These are phyloP conservation scores for Diaporthe citriasiana DNA, from an alignment of 2,329 filamentous ascomycete genomes.

Conservation along the genomic window DNA sequence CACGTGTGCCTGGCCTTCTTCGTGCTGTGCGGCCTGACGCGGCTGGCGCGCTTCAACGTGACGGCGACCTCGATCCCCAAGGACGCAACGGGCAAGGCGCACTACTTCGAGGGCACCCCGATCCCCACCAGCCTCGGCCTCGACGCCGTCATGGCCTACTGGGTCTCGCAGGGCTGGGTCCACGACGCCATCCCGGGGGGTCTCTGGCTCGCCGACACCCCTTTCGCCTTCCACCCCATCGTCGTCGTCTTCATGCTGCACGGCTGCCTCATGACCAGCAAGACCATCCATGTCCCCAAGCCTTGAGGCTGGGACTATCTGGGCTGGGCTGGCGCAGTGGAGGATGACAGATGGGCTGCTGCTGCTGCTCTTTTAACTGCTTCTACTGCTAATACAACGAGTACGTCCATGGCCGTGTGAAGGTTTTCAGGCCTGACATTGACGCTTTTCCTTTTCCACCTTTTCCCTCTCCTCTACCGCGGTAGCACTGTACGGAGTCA, in stretches of 20 bases:
- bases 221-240: constrained; percentile 87
- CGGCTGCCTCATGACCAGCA: constrained; percentile 95
- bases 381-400: neutral
- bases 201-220: constrained; percentile 73
- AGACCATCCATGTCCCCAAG: constrained; percentile 95
- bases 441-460: neutral
- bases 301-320: constrained; percentile 59
- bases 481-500: constrained; percentile 17
- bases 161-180: constrained; percentile 85
- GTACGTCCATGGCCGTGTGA: neutral
- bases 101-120: constrained; percentile 97
- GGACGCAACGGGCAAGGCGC: constrained; percentile 89
- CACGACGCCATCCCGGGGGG: constrained; percentile 85
- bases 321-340: neutral
- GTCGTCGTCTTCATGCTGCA: constrained; percentile 87
- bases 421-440: constrained; percentile 7
- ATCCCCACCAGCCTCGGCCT: constrained; percentile 91
- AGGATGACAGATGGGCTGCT: neutral
- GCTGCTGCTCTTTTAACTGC: neutral
- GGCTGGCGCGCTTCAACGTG: constrained; percentile 97
- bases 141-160: constrained; percentile 89
- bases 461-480: neutral
- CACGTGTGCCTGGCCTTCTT: constrained; percentile 87
- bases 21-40: constrained; percentile 92
- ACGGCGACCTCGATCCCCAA: constrained; percentile 92